Percentiles rank a stretch among this genome's conserved stretches.
phyloP scores from a whole-genome alignment of 495 filamentous ascomycete genomes.

The Sordaria brevicollis region DNA sequence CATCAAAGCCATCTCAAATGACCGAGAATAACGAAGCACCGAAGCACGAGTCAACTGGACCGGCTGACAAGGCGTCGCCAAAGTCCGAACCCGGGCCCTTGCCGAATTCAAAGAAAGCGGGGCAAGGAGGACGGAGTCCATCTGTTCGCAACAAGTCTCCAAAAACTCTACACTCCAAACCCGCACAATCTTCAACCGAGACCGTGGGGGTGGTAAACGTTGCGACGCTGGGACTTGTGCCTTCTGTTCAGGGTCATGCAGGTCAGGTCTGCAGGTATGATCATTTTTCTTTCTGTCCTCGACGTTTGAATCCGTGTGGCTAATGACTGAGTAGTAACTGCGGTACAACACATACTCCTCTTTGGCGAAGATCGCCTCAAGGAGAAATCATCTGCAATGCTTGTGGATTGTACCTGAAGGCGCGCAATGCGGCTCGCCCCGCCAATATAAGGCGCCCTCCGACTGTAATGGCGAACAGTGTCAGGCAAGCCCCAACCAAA shows the following conservation, averaged over 20 bases:
- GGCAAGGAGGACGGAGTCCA: background rate
- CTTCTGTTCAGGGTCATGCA: slow-evolving; percentile 14
- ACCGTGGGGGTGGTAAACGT: background rate
- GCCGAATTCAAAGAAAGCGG: slow-evolving; percentile 5
- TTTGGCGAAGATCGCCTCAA: slow-evolving; percentile 89
- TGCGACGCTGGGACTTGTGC: slow-evolving; percentile 1
- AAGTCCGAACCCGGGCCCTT: slow-evolving; percentile 1
- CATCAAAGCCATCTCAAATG: slow-evolving; percentile 12
- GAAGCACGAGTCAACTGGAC: slow-evolving; percentile 1
- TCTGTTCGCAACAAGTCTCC: slow-evolving; percentile 2
- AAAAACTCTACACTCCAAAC: slow-evolving; percentile 7
- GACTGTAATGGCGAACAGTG: slow-evolving; percentile 27
- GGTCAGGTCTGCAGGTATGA: slow-evolving; percentile 48
- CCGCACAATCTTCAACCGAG: slow-evolving; percentile 7
- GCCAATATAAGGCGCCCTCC: slow-evolving; percentile 72
- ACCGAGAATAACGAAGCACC: slow-evolving; percentile 1
- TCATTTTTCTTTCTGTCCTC: background rate
- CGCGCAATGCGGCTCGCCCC: slow-evolving; percentile 79
- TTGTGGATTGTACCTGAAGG: slow-evolving; percentile 90
- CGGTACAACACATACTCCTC: slow-evolving; percentile 79
- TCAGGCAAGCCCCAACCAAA: slow-evolving; percentile 27
- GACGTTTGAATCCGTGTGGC: background rate
- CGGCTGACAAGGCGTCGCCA: slow-evolving; percentile 1
- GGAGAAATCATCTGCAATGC: slow-evolving; percentile 97
- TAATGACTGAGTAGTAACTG: slow-evolving; percentile 64